A percentile compares a stretch with the other conserved stretches of the same genome.
Evolutionary conservation across 345 rosid genomes (phyloP).

Genomic region (Kandelia obovata): DNA sequence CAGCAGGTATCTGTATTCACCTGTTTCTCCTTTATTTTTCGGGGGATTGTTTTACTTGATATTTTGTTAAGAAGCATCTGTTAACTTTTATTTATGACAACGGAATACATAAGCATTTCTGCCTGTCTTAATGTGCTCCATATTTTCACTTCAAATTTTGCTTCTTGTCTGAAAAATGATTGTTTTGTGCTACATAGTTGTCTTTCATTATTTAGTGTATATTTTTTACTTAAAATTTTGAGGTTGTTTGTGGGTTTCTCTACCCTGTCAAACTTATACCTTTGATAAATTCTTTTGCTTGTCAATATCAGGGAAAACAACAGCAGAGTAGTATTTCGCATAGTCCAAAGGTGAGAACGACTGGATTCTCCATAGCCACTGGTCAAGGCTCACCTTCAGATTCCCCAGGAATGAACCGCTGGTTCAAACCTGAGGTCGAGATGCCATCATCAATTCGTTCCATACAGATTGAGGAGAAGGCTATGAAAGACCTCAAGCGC

Average conservation of each 20-base stretch:
- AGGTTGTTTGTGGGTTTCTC: neutral
- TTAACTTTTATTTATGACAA: neutral
- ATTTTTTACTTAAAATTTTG: too few species aligned
- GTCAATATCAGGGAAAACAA: constrained; percentile 52
- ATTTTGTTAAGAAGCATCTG: neutral
- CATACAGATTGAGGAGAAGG: constrained; percentile 92
- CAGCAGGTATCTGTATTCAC: constrained; percentile 55
- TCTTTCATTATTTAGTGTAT: too few species aligned
- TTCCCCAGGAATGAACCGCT: constrained; percentile 71
- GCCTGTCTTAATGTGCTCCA: neutral
- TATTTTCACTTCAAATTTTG: neutral
- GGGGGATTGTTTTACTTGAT: neutral
- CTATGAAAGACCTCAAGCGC: constrained; percentile 88
- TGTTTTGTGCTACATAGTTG: neutral
- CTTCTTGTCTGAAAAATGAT: neutral
- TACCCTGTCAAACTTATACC: neutral
- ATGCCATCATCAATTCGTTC: constrained; percentile 74
- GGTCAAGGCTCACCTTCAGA: constrained; percentile 89
- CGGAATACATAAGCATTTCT: neutral
- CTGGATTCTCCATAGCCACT: constrained; percentile 62
- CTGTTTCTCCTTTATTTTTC: neutral
- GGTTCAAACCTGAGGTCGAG: constrained; percentile 86
- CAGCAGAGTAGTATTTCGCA: constrained; percentile 46
- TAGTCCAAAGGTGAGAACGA: constrained; percentile 68
- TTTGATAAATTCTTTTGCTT: neutral